phyloP scores from a whole-genome alignment of 1,284 basidiomycete genomes.

The Schizopora paradoxa region DNA sequence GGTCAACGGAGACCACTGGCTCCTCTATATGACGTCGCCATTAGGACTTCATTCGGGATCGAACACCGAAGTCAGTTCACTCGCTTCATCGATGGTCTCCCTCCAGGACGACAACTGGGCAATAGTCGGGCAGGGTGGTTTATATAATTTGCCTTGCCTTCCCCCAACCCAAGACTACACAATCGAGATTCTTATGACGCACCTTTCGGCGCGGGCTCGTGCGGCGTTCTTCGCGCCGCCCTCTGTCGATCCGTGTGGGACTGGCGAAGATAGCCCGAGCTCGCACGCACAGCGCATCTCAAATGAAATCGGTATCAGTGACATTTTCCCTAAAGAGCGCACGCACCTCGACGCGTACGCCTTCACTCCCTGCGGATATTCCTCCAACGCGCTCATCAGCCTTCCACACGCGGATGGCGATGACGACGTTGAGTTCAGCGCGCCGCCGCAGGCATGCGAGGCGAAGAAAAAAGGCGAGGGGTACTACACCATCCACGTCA shows the following conservation, averaged over 20 bases:
- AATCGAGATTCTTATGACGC: constrained; percentile 98
- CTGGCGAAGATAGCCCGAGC: constrained; percentile 42
- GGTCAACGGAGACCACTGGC: constrained; percentile 98
- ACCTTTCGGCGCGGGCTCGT: constrained; percentile 75
- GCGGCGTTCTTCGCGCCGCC: constrained; percentile 70
- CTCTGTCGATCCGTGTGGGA: constrained; percentile 27
- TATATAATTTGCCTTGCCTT: constrained; percentile 21
- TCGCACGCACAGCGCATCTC: constrained; percentile 68
- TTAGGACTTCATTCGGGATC: constrained; percentile 33
- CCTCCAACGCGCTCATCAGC: constrained; percentile 87
- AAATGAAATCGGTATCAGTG: constrained; percentile 72
- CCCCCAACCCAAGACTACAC: constrained; percentile 71
- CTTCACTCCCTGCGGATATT: constrained; percentile 96
- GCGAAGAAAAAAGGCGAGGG: constrained; percentile 58
- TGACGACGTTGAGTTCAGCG: too few relatives aligned
- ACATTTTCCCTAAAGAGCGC: constrained; percentile 73
- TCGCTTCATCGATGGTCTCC: constrained; percentile 15
- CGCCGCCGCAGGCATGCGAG: constrained; percentile 15
- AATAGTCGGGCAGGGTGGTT: constrained; percentile 16
- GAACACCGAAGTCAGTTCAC: constrained; percentile 16
- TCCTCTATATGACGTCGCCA: constrained; percentile 86
- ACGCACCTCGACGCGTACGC: constrained; percentile 91
- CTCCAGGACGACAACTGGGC: constrained; percentile 18
- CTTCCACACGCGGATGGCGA: constrained; percentile 39
- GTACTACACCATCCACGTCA: constrained; percentile 99